Evolutionary conservation across 192 early-diverging fungal genomes (phyloP), one percentile per base, ranked within the genome.

Genomic region (Pilobolus umbonatus): DNA sequence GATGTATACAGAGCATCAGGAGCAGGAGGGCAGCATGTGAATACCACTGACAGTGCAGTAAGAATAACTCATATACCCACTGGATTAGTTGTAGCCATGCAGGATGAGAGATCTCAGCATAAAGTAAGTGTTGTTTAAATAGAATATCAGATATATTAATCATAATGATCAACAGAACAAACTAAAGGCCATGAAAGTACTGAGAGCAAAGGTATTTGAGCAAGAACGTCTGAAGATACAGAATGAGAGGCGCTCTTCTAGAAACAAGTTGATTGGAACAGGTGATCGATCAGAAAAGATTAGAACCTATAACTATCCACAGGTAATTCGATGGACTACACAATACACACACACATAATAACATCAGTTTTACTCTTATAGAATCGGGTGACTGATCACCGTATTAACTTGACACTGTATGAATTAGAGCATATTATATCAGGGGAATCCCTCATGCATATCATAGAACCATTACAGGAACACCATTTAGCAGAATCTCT

Each of bases 11-110:
- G 90, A 5, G 83, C 90, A 24, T 85, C 83, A 12, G 90, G 90
- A 11, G 80, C 84, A n/a, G 90, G 90, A n/a, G 90, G 90, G 14
- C 90, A 92, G 80, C 94, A 96, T 65, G 94, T 97, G 6, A 98
- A 96, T 52, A 97, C 88, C 3, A 96, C 96, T 0, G 94, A 97
- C 52, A 89, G 86, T 62, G 94, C 96, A 6, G 92, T 97, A 55
- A 81, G 94, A 5, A 80, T 98, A 26, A 94, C 90, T 7, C 96
- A 98, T 75, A 60, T 96, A 21, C 91, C 96, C 6, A 93, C 93
- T 3, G 94, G 94, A 0, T 85, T 94, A 34, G 78, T 82, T 6
- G 88, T 94, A 5, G 75, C 85, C 29, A 91, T 90, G 72, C 94
- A 96, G 75, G 88, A 88, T 55, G 90, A 96, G 65, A 76, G 94